phyloP scores from a whole-genome alignment of 73 alveolate genomes.

The Stentor coeruleus region DNA sequence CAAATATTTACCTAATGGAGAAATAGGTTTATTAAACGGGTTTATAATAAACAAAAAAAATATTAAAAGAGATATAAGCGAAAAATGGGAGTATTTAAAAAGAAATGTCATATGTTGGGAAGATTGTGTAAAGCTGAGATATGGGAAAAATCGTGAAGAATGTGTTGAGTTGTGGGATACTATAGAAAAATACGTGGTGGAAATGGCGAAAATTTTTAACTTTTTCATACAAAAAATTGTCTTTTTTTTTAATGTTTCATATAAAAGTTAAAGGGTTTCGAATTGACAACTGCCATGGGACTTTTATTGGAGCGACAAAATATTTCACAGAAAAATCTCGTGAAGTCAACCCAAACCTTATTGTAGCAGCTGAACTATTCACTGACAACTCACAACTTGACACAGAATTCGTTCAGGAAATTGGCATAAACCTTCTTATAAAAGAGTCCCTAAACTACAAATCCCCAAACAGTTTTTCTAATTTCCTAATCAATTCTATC shows the following conservation, averaged over 20 bases:
- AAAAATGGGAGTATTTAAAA: conserved; percentile 86
- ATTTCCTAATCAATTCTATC: too few species aligned
- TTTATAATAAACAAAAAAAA: conserved; percentile 76
- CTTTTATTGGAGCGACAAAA: conserved; percentile 64
- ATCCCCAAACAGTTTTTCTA: conserved; percentile 43
- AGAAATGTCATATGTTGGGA: conserved; percentile 91
- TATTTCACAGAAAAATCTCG: conserved; percentile 87
- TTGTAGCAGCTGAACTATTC: conserved; percentile 92
- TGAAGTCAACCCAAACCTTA: conserved; percentile 76
- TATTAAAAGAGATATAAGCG: conserved; percentile 80
- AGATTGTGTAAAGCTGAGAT: conserved; percentile 90
- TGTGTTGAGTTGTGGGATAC: conserved; percentile 85
- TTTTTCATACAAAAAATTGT: too few species aligned
- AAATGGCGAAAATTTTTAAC: conserved; percentile 80
- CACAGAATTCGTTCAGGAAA: conserved; percentile 68
- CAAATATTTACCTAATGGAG: conserved; percentile 33
- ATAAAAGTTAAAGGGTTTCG: conserved; percentile 97
- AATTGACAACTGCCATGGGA: conserved; percentile 95
- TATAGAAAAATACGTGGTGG: conserved; percentile 86
- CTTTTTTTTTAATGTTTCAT: too few species aligned
- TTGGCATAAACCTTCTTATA: conserved; percentile 84
- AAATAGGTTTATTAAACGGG: conserved; percentile 68
- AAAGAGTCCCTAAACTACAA: conserved; percentile 75
- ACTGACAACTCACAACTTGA: conserved; percentile 84
- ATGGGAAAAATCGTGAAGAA: conserved; percentile 79